These are phyloP conservation scores for Fistulina hepatica DNA, from an alignment of 1,284 basidiomycete genomes.

Conservation along the genomic window DNA sequence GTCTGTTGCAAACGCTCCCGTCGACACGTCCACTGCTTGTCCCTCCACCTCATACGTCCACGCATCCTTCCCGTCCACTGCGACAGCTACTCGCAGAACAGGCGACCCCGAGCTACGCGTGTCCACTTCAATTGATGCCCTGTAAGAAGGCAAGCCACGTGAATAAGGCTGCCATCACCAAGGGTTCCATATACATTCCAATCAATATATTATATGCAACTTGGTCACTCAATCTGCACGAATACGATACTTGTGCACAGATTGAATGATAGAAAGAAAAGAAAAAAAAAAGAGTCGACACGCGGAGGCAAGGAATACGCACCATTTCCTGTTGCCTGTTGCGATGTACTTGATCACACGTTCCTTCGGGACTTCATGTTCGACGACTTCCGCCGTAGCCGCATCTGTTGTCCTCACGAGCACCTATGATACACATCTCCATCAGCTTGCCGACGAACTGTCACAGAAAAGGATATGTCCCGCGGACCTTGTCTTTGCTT, in stretches of 20 bases:
- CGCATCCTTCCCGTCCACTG: slow-evolving; percentile 57
- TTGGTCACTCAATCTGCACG: too few relatives aligned
- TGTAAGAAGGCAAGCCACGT: too few relatives aligned
- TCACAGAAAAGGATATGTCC: too few relatives aligned
- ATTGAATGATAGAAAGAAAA: too few relatives aligned
- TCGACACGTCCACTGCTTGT: too few relatives aligned
- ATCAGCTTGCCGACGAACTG: slow-evolving; percentile 18
- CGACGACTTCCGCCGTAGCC: slow-evolving; percentile 16
- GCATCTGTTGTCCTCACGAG: slow-evolving; percentile 8
- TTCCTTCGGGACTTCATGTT: slow-evolving; percentile 44
- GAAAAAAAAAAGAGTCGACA: too few relatives aligned
- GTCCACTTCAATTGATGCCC: slow-evolving; percentile 68
- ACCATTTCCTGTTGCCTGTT: slow-evolving; percentile 57
- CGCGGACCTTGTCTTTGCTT: slow-evolving; percentile 33
- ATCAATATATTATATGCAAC: too few relatives aligned
- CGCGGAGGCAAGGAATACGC: slow-evolving; percentile 8
- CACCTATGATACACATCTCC: slow-evolving; percentile 13
- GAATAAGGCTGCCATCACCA: too few relatives aligned
- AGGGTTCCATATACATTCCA: too few relatives aligned
- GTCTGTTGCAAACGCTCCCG: too few relatives aligned
- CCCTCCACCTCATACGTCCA: too few relatives aligned
- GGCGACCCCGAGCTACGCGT: slow-evolving; percentile 49
- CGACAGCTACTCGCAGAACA: slow-evolving; percentile 42
- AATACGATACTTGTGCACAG: too few relatives aligned
- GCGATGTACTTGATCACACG: slow-evolving; percentile 54